These are phyloP conservation scores for Yamadazyma atlantica DNA, from an alignment of 1,139 yeast genomes.

Conservation along the genomic window DNA sequence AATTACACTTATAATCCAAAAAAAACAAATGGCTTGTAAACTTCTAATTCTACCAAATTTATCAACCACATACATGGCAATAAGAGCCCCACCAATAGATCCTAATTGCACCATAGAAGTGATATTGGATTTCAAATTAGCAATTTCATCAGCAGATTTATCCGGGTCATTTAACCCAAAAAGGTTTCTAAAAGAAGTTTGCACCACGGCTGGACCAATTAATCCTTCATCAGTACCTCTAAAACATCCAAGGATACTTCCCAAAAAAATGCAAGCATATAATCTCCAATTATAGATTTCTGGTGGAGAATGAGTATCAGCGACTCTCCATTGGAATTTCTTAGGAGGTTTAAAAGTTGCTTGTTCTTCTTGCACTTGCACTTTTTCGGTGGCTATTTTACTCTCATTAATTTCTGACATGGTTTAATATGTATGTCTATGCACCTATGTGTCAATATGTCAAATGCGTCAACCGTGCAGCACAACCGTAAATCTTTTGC, in stretches of 20 bases:
- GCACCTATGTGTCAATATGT: not conserved
- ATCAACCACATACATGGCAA: slow-evolving; percentile 53
- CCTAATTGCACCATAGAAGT: slow-evolving; percentile 66
- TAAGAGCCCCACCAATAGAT: slow-evolving; percentile 54
- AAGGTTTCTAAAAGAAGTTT: slow-evolving; percentile 38
- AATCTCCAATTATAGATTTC: slow-evolving; percentile 50
- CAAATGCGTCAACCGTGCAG: not conserved
- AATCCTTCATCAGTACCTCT: slow-evolving; percentile 63
- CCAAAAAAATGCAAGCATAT: slow-evolving; percentile 48
- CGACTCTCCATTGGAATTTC: slow-evolving; percentile 28
- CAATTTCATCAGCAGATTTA: slow-evolving; percentile 36
- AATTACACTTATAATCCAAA: slow-evolving; percentile 49
- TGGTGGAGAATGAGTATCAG: slow-evolving; percentile 43
- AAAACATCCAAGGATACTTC: slow-evolving; percentile 60
- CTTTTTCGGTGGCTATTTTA: slow-evolving; percentile 4
- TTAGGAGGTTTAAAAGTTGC: too few species aligned
- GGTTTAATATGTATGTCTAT: not conserved
- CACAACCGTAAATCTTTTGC: too few species aligned
- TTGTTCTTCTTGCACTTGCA: slow-evolving; percentile 3
- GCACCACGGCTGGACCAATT: slow-evolving; percentile 45
- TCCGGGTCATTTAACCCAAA: slow-evolving; percentile 48
- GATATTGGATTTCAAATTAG: slow-evolving; percentile 53
- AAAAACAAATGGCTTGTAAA: slow-evolving; percentile 41
- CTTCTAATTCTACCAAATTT: slow-evolving; percentile 55
- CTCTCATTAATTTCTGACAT: slow-evolving; percentile 6